Percentiles rank a stretch among this genome's conserved stretches.
Conservation (phyloP, 2,329 filamentous ascomycete genomes). For the Keithomyces neogunnii region DNA sequence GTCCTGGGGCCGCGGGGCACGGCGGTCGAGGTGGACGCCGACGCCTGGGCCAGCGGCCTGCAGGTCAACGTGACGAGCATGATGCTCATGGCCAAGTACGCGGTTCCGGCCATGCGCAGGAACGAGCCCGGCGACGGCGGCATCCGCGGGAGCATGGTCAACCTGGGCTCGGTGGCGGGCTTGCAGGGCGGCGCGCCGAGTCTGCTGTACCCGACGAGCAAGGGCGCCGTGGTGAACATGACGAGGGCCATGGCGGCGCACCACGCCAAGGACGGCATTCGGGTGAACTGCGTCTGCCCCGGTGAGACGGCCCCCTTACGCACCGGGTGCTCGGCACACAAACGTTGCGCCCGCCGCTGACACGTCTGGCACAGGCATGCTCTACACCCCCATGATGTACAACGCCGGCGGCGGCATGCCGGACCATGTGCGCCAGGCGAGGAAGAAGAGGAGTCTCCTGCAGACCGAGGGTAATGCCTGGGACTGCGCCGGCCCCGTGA, state of each 20-base stretch:
- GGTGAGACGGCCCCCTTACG: slow-evolving; percentile 13
- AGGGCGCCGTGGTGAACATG: slow-evolving; percentile 42
- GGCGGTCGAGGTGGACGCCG: slow-evolving; percentile 52
- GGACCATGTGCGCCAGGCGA: slow-evolving; percentile 25
- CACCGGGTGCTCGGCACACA: no score
- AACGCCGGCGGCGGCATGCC: slow-evolving; percentile 25
- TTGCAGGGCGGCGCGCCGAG: slow-evolving; percentile 35
- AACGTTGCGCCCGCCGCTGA: background rate
- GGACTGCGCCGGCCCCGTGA: slow-evolving; percentile 31
- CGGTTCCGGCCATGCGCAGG: slow-evolving; percentile 49
- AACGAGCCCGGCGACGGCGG: slow-evolving; percentile 33
- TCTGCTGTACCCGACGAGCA: slow-evolving; percentile 37
- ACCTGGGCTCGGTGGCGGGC: slow-evolving; percentile 55
- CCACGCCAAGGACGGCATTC: slow-evolving; percentile 34
- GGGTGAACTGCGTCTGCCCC: slow-evolving; percentile 42
- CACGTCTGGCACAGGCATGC: slow-evolving; percentile 22
- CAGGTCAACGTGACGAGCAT: slow-evolving; percentile 57
- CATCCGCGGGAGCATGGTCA: slow-evolving; percentile 45
- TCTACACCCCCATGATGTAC: slow-evolving; percentile 40
- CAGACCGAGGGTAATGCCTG: slow-evolving; percentile 34
- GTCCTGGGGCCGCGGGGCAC: slow-evolving; percentile 50
- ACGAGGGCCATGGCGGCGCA: slow-evolving; percentile 43
- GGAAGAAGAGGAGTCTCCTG: slow-evolving; percentile 29
- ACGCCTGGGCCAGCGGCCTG: slow-evolving; percentile 45
- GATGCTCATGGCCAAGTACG: slow-evolving; percentile 55